Percentiles rank a stretch among this genome's conserved stretches.
Evolutionary conservation across 2,329 filamentous ascomycete species (phyloP).

Genomic region (Colletotrichum musicola): DNA sequence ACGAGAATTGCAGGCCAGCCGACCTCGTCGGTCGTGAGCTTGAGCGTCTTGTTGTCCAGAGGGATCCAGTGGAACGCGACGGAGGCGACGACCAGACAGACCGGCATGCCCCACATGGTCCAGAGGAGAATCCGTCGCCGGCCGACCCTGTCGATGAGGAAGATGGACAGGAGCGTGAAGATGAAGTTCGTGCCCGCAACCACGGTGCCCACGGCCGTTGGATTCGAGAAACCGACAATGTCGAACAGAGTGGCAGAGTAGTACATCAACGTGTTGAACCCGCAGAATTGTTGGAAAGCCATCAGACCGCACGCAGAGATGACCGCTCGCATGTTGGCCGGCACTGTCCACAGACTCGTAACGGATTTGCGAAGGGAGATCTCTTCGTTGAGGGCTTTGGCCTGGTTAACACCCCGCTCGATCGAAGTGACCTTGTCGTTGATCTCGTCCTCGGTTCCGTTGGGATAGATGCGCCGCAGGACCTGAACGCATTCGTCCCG

Average conservation of each 20-base stretch:
- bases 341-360: conserved; percentile 48
- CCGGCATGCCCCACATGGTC: conserved; percentile 45
- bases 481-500: conserved; percentile 47
- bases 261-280: conserved; percentile 39
- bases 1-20: conserved; percentile 17
- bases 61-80: conserved; percentile 27
- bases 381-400: conserved; percentile 16
- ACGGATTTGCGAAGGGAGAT: conserved; percentile 39
- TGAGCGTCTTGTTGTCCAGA: conserved; percentile 9
- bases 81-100: conserved; percentile 7
- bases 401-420: conserved; percentile 23
- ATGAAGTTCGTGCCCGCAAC: conserved; percentile 62
- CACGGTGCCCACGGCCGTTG: conserved; percentile 57
- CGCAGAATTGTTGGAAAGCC: conserved; percentile 50
- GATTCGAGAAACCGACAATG: conserved; percentile 48
- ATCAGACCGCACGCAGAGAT: conserved; percentile 58
- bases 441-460: conserved; percentile 42
- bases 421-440: conserved; percentile 43
- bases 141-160: conserved; percentile 60
- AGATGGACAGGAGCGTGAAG: conserved; percentile 61
- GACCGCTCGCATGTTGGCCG: conserved; percentile 54
- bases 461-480: conserved; percentile 9
- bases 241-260: conserved; percentile 38
- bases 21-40: conserved; percentile 5
- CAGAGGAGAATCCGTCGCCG: conserved; percentile 58